Evolutionary conservation across 23 red algal species (phyloP).

Genomic region (Cyanidium caldarium): DNA sequence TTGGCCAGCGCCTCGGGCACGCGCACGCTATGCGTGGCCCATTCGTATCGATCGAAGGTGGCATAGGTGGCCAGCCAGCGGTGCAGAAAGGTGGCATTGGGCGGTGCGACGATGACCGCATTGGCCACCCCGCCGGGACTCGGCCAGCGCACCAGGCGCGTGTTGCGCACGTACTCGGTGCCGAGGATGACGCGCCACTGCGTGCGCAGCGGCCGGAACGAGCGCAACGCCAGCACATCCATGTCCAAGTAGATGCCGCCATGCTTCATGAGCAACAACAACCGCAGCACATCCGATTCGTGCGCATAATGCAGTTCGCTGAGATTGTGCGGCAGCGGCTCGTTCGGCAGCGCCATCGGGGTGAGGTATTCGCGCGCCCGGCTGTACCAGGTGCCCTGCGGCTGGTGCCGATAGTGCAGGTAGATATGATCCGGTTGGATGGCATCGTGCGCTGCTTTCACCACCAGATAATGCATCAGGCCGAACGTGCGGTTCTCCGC

Average conservation of each 20-base stretch:
- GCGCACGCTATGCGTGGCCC: not conserved
- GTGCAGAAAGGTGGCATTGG: constrained; percentile 13
- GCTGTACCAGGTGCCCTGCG: constrained; percentile 4
- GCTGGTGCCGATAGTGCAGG: constrained; percentile 8
- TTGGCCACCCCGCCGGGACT: constrained; percentile 10
- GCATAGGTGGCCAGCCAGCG: constrained; percentile 13
- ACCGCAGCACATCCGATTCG: constrained; percentile 13
- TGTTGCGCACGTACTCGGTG: constrained; percentile 5
- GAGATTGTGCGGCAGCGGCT: not conserved
- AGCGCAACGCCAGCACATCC: constrained; percentile 9
- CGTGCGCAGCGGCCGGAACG: constrained; percentile 7
- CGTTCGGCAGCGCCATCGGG: not conserved
- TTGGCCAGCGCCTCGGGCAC: not conserved
- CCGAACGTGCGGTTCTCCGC: constrained; percentile 12
- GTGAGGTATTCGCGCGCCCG: not conserved
- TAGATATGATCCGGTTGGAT: constrained; percentile 10
- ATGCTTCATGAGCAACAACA: constrained; percentile 4
- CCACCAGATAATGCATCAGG: constrained; percentile 13
- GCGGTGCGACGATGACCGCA: constrained; percentile 11
- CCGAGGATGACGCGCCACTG: constrained; percentile 15
- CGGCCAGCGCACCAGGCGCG: not conserved
- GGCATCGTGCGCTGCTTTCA: not conserved
- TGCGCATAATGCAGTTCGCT: constrained; percentile 5
- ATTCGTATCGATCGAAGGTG: not conserved
- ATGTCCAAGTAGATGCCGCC: constrained; percentile 26